Evolutionary conservation across 306 rosid species (phyloP).

Genomic region (Prunus davidiana): DNA sequence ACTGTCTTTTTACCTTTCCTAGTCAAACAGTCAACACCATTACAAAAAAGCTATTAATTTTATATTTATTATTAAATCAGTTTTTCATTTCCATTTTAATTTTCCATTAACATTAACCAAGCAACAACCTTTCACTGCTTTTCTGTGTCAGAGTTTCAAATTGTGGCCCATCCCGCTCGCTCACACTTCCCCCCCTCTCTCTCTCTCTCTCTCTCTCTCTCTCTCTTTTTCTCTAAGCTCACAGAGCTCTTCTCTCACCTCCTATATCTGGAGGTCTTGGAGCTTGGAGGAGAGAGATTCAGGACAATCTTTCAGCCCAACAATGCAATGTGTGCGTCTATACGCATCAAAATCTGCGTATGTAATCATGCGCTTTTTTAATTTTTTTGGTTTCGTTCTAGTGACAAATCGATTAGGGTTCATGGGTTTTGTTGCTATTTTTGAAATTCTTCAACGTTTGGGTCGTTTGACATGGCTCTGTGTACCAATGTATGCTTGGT

Average conservation of each 20-base stretch:
- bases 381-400: not conserved
- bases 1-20: not conserved
- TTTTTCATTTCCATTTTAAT: conserved; percentile 8
- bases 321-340: conserved; percentile 1
- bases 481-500: not conserved
- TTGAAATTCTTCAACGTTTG: conserved; percentile 2
- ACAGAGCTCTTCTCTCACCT: not conserved
- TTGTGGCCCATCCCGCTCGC: conserved; percentile 25
- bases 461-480: not conserved
- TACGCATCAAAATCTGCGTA: not conserved
- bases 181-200: conserved; percentile 13
- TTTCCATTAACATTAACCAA: not conserved
- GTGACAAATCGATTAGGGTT: conserved; percentile 23
- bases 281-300: conserved; percentile 37
- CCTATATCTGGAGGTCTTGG: conserved; percentile 32
- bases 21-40: conserved; percentile 15
- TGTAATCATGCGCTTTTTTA: not conserved
- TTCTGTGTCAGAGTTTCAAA: conserved; percentile 15
- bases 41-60: not conserved
- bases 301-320: conserved; percentile 33
- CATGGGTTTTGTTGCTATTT: conserved; percentile 7
- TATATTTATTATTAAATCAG: not conserved
- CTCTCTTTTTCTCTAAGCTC: not conserved
- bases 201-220: not conserved
- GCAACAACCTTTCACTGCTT: not conserved